Evolutionary conservation across 805 yeast species (phyloP), one percentile per base, ranked within the genome.

Genomic region (Saturnispora serradocipensis): DNA sequence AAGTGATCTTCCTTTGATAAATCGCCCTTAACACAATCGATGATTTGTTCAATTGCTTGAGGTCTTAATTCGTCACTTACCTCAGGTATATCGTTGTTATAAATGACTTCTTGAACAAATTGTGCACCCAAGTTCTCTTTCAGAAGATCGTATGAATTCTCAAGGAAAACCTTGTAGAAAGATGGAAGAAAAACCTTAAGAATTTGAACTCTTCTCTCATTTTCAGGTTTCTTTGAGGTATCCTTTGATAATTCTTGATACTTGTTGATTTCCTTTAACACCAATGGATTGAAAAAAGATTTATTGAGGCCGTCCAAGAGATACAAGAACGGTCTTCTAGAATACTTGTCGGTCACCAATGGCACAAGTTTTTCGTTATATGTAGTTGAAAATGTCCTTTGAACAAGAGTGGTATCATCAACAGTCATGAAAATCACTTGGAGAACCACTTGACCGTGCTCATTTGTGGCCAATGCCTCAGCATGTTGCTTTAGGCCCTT

Each of bases 241-340:
- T 73, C 76, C 53, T 72, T 64, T 42, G 88, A 77, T 65, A 83
- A 64, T 56, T 75, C 78, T 60, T 82, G 78, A 63, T 86, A 84
- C 61, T 70, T 75, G 36, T 67, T 62, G 50, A 90, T 70, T 52
- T 82, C 83, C 51, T 79, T 80, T 63, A 81, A 75, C 42, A 76
- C 75, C 8, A 69, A 59, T 49, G 95, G 95, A 20, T 86, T 77
- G 68, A 91, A 91, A 65, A 82, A 90, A 64, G 85, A 84, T 40
- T 88, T 86, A 61, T 84, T 86, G 54, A 84, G 73, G 4, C 95
- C 96, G 51, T 81, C 75, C 55, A 90, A 72, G 52, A 91, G 71
- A 67, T 88, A 90, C 52, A 91, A 70, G 63, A 89, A 81, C 43
- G 97, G 97, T 68, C 96, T 81, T 72, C 99, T 79, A 34, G 90